Evolutionary conservation across 108 stramenopile species (phyloP).

Genomic region (Nitzschia palea): DNA sequence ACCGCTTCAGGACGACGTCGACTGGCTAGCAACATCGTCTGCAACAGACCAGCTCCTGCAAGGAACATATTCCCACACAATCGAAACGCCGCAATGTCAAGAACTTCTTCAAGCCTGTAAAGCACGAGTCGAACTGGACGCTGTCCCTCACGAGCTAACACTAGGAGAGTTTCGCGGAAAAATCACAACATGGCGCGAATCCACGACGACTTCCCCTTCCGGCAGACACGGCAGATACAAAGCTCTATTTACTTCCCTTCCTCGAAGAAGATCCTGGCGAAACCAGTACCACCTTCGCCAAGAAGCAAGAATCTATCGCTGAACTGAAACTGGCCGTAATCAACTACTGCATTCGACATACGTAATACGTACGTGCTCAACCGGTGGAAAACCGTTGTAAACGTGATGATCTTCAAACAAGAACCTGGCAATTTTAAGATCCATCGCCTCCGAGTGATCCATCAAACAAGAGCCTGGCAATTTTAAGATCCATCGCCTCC

Average conservation of each 20-base stretch:
- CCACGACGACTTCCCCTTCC: neutral
- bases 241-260: neutral
- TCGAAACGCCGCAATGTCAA: neutral
- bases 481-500: conserved; percentile 5
- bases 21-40: neutral
- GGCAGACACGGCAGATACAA: neutral
- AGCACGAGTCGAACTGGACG: neutral
- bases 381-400: neutral
- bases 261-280: neutral
- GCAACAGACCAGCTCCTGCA: neutral
- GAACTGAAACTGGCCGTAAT: neutral
- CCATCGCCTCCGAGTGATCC: conserved; percentile 16
- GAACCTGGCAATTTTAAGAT: neutral
- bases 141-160: neutral
- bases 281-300: neutral
- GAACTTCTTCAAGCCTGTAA: neutral
- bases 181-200: neutral
- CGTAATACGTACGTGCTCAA: neutral
- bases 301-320: neutral
- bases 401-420: conserved; percentile 1
- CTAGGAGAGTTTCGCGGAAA: neutral
- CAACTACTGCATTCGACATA: neutral
- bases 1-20: neutral
- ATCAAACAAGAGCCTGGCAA: conserved; percentile 6
- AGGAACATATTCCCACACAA: neutral